A percentile compares a stretch with the other conserved stretches of the same genome.
phyloP scores from a whole-genome alignment of 257 asterid species.

The Osmanthus fragrans region DNA sequence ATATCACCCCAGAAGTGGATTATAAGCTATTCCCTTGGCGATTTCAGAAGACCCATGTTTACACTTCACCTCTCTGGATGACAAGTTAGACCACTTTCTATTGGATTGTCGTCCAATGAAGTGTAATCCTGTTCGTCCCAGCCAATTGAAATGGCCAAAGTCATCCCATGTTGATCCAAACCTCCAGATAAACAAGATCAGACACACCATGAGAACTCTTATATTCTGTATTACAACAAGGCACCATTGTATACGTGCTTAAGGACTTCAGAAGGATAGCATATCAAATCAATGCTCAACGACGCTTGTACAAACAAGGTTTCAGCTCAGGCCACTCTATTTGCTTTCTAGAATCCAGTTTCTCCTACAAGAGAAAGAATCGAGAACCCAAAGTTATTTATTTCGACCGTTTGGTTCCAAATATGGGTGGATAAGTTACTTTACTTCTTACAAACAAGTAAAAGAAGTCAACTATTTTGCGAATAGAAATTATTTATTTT shows the following conservation, averaged over 20 bases:
- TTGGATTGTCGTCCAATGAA: neutral
- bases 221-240: neutral
- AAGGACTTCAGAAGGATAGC: neutral
- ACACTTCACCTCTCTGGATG: neutral
- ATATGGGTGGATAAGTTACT: neutral
- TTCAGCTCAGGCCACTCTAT: slow-evolving; percentile 82
- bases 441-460: neutral
- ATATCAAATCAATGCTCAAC: slow-evolving; percentile 30
- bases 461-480: neutral
- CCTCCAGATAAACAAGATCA: neutral
- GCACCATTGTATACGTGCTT: neutral
- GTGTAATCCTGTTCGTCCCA: neutral
- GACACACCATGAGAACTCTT: neutral
- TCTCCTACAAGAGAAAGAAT: slow-evolving; percentile 44
- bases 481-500: neutral
- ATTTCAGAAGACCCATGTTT: neutral
- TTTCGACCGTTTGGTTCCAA: neutral
- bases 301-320: slow-evolving; percentile 85
- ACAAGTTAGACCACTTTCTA: neutral
- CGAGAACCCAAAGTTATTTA: neutral
- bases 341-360: slow-evolving; percentile 35
- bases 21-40: neutral
- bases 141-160: neutral
- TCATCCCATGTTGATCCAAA: neutral
- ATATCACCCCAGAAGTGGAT: neutral